These are phyloP conservation scores for Jimgerdemannia flammicorona DNA, from an alignment of 192 early-diverging fungal genomes.

Conservation along the genomic window DNA sequence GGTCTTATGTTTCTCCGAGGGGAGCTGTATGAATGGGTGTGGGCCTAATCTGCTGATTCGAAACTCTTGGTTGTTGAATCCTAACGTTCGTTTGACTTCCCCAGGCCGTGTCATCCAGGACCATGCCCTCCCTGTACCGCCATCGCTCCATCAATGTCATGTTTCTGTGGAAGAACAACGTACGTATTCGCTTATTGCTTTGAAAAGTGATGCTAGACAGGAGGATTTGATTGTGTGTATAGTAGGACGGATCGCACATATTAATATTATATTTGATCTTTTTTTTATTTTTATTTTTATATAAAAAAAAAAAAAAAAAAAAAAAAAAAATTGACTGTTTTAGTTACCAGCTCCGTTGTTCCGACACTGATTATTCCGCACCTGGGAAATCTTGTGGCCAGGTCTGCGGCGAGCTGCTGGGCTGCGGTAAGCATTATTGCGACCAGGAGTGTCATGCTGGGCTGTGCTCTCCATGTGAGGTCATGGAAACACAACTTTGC, in stretches of 20 bases:
- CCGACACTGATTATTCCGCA: slow-evolving; percentile 62
- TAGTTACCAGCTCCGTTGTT: slow-evolving; percentile 60
- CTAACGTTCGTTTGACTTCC: neutral
- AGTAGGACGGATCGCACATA: neutral
- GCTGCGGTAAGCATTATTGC: slow-evolving; percentile 71
- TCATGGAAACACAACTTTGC: slow-evolving; percentile 53
- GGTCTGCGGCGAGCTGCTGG: slow-evolving; percentile 62
- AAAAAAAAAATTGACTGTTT: neutral
- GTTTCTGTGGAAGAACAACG: slow-evolving; percentile 77
- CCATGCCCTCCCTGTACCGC: slow-evolving; percentile 90
- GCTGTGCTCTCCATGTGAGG: slow-evolving; percentile 59
- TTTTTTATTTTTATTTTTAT: neutral
- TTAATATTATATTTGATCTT: neutral
- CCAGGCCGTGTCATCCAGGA: slow-evolving; percentile 85
- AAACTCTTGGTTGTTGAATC: too few relatives aligned
- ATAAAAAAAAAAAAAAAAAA: too few relatives aligned
- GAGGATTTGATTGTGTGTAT: too few relatives aligned
- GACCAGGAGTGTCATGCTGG: slow-evolving; percentile 64
- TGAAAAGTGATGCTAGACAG: too few relatives aligned
- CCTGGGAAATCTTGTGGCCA: slow-evolving; percentile 68
- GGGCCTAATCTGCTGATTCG: too few relatives aligned
- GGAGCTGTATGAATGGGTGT: too few relatives aligned
- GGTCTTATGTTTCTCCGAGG: too few relatives aligned
- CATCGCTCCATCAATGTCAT: slow-evolving; percentile 68
- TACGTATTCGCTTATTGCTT: slow-evolving; percentile 5